These are phyloP conservation scores for Coffea humblotiana DNA, from an alignment of 305 asterid genomes.

Conservation along the genomic window DNA sequence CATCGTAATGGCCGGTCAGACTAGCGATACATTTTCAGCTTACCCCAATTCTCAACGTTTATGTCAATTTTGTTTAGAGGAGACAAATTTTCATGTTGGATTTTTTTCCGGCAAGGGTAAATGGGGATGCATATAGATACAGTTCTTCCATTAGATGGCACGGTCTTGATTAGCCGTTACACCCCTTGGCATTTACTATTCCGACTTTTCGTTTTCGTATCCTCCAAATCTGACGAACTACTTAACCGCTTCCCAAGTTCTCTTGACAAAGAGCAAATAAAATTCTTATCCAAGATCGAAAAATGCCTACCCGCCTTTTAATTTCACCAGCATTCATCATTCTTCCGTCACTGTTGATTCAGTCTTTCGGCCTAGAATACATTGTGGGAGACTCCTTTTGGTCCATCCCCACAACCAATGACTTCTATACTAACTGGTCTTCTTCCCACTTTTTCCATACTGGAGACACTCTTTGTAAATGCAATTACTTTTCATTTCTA, in stretches of 20 bases:
- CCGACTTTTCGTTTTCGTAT: not conserved
- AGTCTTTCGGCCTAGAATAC: slow-evolving; percentile 16
- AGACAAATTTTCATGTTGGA: too few relatives aligned
- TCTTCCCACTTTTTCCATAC: slow-evolving; percentile 44
- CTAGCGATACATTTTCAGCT: too few relatives aligned
- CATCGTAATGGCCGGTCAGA: too few relatives aligned
- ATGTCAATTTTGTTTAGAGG: too few relatives aligned
- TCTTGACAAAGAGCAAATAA: not conserved
- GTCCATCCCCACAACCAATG: slow-evolving; percentile 58
- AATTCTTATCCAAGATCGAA: not conserved
- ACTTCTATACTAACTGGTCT: slow-evolving; percentile 72
- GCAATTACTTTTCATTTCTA: not conserved
- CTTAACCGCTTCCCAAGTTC: not conserved
- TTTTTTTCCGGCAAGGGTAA: too few relatives aligned
- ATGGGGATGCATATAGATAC: too few relatives aligned
- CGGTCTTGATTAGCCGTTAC: not conserved
- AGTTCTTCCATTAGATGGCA: too few relatives aligned
- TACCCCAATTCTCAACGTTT: too few relatives aligned
- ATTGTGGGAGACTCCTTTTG: slow-evolving; percentile 65
- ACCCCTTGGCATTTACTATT: not conserved
- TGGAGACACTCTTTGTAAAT: slow-evolving; percentile 60
- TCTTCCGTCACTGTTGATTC: not conserved
- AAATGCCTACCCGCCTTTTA: not conserved
- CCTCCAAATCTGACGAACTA: not conserved
- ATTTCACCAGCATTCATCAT: not conserved